Evolutionary conservation across 2,329 filamentous ascomycete genomes (phyloP).

Genomic region (Talaromyces atroroseus): DNA sequence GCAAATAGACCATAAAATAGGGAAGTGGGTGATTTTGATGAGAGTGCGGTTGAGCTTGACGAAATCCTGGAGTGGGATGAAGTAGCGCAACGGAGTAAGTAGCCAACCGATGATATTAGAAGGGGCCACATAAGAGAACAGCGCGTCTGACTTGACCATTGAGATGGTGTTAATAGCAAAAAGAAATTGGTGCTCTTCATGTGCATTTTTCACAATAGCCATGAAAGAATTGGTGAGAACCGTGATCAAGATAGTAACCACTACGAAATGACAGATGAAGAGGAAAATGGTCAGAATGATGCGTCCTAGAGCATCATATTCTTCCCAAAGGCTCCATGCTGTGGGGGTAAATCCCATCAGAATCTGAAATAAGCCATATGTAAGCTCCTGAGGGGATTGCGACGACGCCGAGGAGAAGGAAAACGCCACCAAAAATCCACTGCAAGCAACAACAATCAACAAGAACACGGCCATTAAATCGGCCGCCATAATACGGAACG

Average conservation of each 20-base stretch:
- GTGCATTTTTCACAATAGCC: conserved; percentile 87
- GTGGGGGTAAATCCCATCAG: conserved; percentile 94
- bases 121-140: conserved; percentile 90
- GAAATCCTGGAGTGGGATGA: conserved; percentile 73
- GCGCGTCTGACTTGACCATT: conserved; percentile 95
- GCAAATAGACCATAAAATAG: conserved; percentile 80
- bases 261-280: conserved; percentile 90
- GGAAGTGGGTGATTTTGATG: conserved; percentile 87
- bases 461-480: conserved; percentile 81
- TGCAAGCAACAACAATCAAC: conserved; percentile 80
- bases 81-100: conserved; percentile 73
- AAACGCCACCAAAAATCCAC: conserved; percentile 93
- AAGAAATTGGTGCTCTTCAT: conserved; percentile 84
- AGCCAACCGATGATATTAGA: conserved; percentile 90
- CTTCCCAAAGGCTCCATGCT: conserved; percentile 84
- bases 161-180: conserved; percentile 97
- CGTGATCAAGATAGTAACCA: conserved; percentile 89
- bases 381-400: conserved; percentile 67
- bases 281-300: conserved; percentile 73
- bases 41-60: conserved; percentile 81
- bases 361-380: conserved; percentile 87
- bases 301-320: conserved; percentile 73
- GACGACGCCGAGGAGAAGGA: conserved; percentile 71
- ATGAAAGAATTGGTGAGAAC: conserved; percentile 97
- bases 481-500: conserved; percentile 88